Evolutionary conservation across 495 filamentous ascomycete species (phyloP).

Genomic region (Xylaria cubensis): DNA sequence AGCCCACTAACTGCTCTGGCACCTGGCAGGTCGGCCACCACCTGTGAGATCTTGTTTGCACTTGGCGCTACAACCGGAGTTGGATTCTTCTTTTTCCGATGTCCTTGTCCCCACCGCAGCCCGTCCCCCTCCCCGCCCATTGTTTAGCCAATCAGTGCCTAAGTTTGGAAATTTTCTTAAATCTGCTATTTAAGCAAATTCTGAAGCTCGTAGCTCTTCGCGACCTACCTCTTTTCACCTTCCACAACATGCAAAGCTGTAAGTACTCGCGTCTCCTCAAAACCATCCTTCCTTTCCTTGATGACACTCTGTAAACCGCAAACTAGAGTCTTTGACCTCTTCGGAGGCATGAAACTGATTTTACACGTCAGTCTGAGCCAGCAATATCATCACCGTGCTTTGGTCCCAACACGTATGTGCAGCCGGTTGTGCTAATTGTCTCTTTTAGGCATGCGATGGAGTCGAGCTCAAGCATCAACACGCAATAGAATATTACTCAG

Average conservation of each 20-base stretch:
- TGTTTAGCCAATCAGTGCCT: not conserved
- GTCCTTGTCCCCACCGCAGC: not conserved
- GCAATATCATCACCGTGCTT: slow-evolving; percentile 3
- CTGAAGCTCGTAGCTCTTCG: slow-evolving; percentile 23
- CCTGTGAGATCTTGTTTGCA: not conserved
- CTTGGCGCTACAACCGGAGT: not conserved
- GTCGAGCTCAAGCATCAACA: not conserved
- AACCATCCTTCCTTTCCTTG: slow-evolving; percentile 41
- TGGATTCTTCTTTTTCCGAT: slow-evolving; percentile 29
- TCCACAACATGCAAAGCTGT: slow-evolving; percentile 30
- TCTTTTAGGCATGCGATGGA: slow-evolving; percentile 30
- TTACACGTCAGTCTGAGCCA: slow-evolving; percentile 99
- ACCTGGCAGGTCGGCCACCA: not conserved
- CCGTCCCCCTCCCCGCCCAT: slow-evolving; percentile 7
- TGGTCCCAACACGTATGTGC: slow-evolving; percentile 10
- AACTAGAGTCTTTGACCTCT: slow-evolving; percentile 99
- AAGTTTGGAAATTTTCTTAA: slow-evolving; percentile 33
- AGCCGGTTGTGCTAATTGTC: slow-evolving; percentile 32
- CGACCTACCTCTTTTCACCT: slow-evolving; percentile 24
- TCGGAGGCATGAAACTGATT: slow-evolving; percentile 88
- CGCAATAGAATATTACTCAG: too few relatives aligned
- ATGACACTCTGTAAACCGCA: slow-evolving; percentile 82
- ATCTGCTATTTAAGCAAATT: slow-evolving; percentile 24
- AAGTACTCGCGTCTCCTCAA: slow-evolving; percentile 29
- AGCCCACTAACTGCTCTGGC: not conserved